Conservation (phyloP, 2,329 filamentous ascomycete genomes). For the Delphinella strobiligena region DNA sequence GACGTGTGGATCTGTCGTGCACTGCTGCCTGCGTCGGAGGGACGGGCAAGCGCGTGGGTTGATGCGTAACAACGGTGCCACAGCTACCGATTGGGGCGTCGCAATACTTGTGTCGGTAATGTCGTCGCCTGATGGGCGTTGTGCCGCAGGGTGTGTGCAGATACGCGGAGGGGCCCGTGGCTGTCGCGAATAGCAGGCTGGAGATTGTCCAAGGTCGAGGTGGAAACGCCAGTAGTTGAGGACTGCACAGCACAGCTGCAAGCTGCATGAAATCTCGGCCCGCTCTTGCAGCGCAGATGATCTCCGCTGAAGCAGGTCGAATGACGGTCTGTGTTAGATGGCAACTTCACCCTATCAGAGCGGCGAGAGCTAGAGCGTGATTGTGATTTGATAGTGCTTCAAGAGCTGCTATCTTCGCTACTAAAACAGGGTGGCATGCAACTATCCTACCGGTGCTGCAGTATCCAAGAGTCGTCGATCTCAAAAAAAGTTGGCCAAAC, state of each 20-base stretch:
- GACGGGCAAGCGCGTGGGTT: slow-evolving; percentile 8
- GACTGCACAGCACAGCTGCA: not conserved
- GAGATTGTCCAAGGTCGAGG: too few species aligned
- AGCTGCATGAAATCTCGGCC: not conserved
- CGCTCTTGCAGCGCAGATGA: slow-evolving; percentile 33
- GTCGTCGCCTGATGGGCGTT: not conserved
- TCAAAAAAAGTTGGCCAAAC: too few species aligned
- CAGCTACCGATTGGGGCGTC: slow-evolving; percentile 9
- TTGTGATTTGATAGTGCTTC: slow-evolving; percentile 11
- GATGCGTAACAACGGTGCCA: slow-evolving; percentile 4
- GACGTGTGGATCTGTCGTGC: too few species aligned
- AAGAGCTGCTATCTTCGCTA: too few species aligned
- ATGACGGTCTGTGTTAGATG: slow-evolving; percentile 6
- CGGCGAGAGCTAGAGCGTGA: not conserved
- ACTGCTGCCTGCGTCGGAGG: slow-evolving; percentile 1
- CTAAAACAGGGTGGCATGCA: slow-evolving; percentile 12
- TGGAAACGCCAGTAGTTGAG: too few species aligned
- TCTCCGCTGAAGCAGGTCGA: slow-evolving; percentile 20
- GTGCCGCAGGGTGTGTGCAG: slow-evolving; percentile 1
- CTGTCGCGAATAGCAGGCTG: slow-evolving; percentile 1
- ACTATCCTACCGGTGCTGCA: slow-evolving; percentile 6
- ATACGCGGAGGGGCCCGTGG: not conserved
- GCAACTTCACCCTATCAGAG: too few species aligned
- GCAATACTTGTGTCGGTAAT: not conserved
- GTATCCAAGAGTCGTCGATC: too few species aligned